Evolutionary conservation across 2,329 filamentous ascomycete species (phyloP).

Genomic region (Hypoxylon rubiginosum): DNA sequence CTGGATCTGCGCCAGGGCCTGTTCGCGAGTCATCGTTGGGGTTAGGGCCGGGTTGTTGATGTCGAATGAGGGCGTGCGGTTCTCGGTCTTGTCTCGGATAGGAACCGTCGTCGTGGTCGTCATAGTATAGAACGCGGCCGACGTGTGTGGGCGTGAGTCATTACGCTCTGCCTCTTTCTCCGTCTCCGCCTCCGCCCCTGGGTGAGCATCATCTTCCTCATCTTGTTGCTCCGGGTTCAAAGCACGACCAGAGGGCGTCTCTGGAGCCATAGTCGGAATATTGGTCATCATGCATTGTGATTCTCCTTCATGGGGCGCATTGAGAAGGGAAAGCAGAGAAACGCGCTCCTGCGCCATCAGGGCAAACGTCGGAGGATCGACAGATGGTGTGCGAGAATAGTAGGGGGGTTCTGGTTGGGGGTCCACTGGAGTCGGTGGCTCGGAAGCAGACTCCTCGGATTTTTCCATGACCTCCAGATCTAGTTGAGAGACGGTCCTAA

Average conservation of each 20-base stretch:
- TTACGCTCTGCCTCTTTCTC: conserved; percentile 21
- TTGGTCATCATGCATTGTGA: conserved; percentile 55
- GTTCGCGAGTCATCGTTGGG: conserved; percentile 77
- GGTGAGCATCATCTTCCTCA: conserved; percentile 16
- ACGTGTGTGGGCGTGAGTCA: conserved; percentile 59
- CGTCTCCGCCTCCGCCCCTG: conserved; percentile 30
- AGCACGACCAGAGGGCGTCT: conserved; percentile 12
- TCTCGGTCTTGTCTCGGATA: conserved; percentile 57
- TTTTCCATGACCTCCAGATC: conserved; percentile 62
- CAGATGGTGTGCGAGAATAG: conserved; percentile 72
- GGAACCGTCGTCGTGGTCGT: conserved; percentile 68
- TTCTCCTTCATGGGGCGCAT: conserved; percentile 63
- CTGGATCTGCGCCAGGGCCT: conserved; percentile 81
- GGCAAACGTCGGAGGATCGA: conserved; percentile 72
- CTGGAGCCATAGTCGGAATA: conserved; percentile 50
- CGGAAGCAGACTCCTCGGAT: conserved; percentile 47
- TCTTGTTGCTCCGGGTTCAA: not conserved
- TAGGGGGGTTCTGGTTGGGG: conserved; percentile 54
- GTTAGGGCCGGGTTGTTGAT: conserved; percentile 70
- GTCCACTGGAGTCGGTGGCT: conserved; percentile 50
- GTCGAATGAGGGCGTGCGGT: conserved; percentile 62
- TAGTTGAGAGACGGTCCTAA: conserved; percentile 70
- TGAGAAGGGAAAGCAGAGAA: conserved; percentile 72
- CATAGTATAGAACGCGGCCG: conserved; percentile 61
- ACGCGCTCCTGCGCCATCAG: conserved; percentile 66